Percentiles rank a stretch among this genome's conserved stretches.
phyloP scores from a whole-genome alignment of 2,329 filamentous ascomycete genomes.

The Pestalotiopsis sp. region DNA sequence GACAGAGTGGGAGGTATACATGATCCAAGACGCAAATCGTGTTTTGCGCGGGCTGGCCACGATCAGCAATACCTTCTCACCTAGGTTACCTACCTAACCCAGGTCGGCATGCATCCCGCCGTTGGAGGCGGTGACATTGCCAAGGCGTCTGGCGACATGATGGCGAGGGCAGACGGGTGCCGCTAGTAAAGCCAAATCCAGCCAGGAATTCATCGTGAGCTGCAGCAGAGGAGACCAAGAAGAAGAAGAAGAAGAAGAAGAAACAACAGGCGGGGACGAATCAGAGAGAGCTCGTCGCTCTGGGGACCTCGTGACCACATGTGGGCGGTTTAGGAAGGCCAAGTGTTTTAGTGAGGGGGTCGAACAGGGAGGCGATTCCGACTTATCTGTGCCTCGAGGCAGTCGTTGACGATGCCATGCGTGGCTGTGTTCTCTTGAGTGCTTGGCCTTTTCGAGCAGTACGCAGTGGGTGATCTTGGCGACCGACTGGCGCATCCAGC shows the following conservation, averaged over 20 bases:
- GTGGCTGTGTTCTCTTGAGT: slow-evolving; percentile 2
- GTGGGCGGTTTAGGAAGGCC: slow-evolving; percentile 1
- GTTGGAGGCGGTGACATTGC: not conserved
- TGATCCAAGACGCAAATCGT: no score
- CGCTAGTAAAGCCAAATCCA: not conserved
- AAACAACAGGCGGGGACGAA: not conserved
- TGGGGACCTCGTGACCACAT: not conserved
- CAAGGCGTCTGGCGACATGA: not conserved
- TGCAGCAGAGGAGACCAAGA: not conserved
- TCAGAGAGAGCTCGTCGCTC: not conserved
- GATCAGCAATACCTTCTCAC: no score
- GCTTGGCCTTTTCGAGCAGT: not conserved
- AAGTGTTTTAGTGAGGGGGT: not conserved
- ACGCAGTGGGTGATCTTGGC: not conserved
- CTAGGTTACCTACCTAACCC: not conserved
- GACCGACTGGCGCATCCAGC: not conserved
- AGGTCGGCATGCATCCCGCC: not conserved
- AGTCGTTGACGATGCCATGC: not conserved
- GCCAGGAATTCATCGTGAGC: not conserved
- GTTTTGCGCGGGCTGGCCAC: no score
- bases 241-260: not conserved
- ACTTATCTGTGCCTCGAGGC: not conserved
- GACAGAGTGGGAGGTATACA: no score
- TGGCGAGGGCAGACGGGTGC: not conserved
- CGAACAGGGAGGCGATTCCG: not conserved